These are phyloP conservation scores for Dalechampia spathulata DNA, from an alignment of 441 rosid genomes.

Conservation along the genomic window DNA sequence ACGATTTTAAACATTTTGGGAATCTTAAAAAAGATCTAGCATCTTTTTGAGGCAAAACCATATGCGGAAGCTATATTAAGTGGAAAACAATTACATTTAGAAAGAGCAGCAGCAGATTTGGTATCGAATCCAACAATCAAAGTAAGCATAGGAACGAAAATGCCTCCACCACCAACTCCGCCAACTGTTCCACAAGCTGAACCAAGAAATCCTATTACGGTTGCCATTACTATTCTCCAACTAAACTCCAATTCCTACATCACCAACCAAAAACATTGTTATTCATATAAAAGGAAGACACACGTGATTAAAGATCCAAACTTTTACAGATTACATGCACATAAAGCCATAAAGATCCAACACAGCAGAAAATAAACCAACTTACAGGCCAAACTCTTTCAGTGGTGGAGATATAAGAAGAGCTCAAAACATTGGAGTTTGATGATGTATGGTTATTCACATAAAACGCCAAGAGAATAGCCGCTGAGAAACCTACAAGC, in stretches of 20 bases:
- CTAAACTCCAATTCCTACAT: constrained; percentile 55
- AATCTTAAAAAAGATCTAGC: no score
- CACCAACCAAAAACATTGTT: background rate
- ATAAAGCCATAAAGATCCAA: background rate
- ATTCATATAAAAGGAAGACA: no score
- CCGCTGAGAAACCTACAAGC: constrained; percentile 50
- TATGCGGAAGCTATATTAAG: no score
- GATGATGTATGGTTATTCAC: constrained; percentile 3
- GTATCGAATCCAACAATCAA: constrained; percentile 86
- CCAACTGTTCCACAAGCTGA: constrained; percentile 95
- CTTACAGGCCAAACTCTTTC: constrained; percentile 84
- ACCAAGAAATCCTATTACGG: constrained; percentile 77
- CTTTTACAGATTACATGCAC: background rate
- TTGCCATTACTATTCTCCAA: constrained; percentile 65
- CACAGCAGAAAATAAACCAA: background rate
- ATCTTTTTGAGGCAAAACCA: background rate
- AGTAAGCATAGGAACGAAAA: constrained; percentile 95
- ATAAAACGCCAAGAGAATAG: constrained; percentile 29
- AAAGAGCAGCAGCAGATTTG: constrained; percentile 93
- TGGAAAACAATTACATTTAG: constrained; percentile 49
- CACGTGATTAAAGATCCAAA: background rate
- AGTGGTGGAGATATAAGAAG: constrained; percentile 14
- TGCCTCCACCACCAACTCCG: constrained; percentile 96
- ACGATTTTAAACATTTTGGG: no score
- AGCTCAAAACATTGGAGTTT: constrained; percentile 15